phyloP scores from a whole-genome alignment of 148 eudicot species.

The Euryodendron excelsum region DNA sequence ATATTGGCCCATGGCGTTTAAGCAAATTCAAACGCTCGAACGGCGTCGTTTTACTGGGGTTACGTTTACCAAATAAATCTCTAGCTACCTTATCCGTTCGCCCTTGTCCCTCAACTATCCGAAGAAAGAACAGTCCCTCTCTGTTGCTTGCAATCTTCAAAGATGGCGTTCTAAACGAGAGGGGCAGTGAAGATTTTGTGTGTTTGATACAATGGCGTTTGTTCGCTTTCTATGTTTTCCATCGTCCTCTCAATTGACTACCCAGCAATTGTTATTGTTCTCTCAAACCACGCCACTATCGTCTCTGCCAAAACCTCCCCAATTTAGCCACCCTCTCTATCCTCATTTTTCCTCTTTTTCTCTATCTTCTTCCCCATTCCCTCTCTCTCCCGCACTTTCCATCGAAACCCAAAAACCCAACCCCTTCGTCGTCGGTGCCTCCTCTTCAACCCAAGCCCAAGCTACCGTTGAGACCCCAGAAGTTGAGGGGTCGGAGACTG shows the following conservation, averaged over 20 bases:
- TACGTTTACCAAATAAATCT: neutral
- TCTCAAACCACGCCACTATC: neutral
- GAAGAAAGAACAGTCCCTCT: neutral
- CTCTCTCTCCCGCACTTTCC: conserved; percentile 5
- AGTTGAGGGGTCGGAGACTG: neutral
- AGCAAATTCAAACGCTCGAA: neutral
- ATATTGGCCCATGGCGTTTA: too few relatives aligned
- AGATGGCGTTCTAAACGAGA: neutral
- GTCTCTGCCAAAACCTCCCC: neutral
- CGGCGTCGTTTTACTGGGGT: neutral
- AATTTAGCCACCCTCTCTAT: conserved; percentile 11
- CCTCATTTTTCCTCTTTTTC: conserved; percentile 11
- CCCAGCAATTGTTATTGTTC: conserved; percentile 10
- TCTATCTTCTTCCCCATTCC: conserved; percentile 16
- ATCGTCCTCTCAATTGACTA: conserved; percentile 18
- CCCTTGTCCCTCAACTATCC: neutral
- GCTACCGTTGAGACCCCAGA: conserved; percentile 29
- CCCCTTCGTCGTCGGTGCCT: conserved; percentile 19
- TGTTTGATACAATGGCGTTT: conserved; percentile 34
- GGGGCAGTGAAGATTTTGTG: neutral
- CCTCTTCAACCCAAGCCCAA: conserved; percentile 25
- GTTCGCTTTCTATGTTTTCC: conserved; percentile 31
- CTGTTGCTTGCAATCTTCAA: neutral
- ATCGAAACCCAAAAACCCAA: conserved; percentile 31
- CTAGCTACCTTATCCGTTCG: neutral